Evolutionary conservation across 2,329 filamentous ascomycete genomes (phyloP).

Genomic region (Ophiostoma piceae): DNA sequence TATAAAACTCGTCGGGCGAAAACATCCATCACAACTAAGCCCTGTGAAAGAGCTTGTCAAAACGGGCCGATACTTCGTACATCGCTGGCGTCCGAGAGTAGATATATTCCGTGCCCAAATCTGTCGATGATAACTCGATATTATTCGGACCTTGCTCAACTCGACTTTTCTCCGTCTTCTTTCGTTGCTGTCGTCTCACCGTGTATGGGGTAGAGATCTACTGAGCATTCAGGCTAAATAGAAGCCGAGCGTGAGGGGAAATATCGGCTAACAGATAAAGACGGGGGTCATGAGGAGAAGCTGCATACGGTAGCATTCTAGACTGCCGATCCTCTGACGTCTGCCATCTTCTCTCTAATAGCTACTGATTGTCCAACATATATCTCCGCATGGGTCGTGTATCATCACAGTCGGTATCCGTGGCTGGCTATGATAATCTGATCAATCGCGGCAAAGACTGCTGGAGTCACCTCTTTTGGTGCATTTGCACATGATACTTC

Average conservation of each 20-base stretch:
- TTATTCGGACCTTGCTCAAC: too few species aligned
- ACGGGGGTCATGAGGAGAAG: constrained; percentile 2
- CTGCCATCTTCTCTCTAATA: too few species aligned
- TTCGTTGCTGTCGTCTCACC: neutral
- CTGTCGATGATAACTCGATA: neutral
- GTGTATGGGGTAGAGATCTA: neutral
- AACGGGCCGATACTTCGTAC: neutral
- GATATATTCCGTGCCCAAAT: neutral
- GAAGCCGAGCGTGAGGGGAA: constrained; percentile 3
- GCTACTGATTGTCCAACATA: neutral
- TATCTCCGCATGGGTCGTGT: neutral
- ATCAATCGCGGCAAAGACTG: neutral
- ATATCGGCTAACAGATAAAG: neutral
- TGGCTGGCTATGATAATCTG: neutral
- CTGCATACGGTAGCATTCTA: neutral
- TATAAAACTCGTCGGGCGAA: neutral
- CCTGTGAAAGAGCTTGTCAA: neutral
- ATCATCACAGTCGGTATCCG: too few species aligned
- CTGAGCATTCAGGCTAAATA: constrained; percentile 4
- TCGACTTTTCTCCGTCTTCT: neutral
- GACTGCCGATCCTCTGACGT: neutral
- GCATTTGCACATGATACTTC: neutral
- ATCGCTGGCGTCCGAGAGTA: neutral
- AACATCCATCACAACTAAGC: neutral
- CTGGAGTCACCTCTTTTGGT: neutral